A percentile compares a stretch with the other conserved stretches of the same genome.
phyloP scores from a whole-genome alignment of 306 rosid species.

The Geum urbanum region DNA sequence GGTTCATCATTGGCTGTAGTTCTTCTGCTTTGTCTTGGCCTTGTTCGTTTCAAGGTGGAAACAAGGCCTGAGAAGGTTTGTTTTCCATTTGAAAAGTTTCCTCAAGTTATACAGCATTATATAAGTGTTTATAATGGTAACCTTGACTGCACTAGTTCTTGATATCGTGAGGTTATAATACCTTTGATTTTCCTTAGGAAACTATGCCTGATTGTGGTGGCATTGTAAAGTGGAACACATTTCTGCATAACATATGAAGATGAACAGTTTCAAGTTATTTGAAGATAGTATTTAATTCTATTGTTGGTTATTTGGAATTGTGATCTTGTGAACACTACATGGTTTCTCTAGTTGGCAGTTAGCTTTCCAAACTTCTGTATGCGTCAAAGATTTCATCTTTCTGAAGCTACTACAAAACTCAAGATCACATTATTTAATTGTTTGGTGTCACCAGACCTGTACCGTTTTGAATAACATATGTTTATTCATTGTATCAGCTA shows the following conservation, averaged over 20 bases:
- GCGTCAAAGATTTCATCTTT: not conserved
- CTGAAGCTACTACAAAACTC: not conserved
- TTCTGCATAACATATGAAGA: not conserved
- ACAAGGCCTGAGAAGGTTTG: constrained; percentile 91
- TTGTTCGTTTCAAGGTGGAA: constrained; percentile 84
- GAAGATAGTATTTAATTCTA: not conserved
- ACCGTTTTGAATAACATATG: constrained; percentile 17
- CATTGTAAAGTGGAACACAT: not conserved
- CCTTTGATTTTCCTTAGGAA: not conserved
- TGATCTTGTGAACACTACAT: not conserved
- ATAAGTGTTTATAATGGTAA: not conserved
- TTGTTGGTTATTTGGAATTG: not conserved
- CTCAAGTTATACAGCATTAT: constrained; percentile 5
- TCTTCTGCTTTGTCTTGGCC: constrained; percentile 86
- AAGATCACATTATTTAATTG: not conserved
- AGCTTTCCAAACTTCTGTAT: not conserved
- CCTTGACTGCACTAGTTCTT: not conserved
- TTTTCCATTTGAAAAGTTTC: constrained; percentile 17
- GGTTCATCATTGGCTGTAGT: constrained; percentile 65
- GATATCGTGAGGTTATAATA: not conserved
- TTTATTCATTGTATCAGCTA: constrained; percentile 57
- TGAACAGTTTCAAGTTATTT: not conserved
- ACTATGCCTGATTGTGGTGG: not conserved
- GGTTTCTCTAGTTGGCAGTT: constrained; percentile 1
- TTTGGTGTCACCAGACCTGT: not conserved